Base-by-base conservation (phyloP, 148 eudicot species). In the Nepenthes gracilis region DNA sequence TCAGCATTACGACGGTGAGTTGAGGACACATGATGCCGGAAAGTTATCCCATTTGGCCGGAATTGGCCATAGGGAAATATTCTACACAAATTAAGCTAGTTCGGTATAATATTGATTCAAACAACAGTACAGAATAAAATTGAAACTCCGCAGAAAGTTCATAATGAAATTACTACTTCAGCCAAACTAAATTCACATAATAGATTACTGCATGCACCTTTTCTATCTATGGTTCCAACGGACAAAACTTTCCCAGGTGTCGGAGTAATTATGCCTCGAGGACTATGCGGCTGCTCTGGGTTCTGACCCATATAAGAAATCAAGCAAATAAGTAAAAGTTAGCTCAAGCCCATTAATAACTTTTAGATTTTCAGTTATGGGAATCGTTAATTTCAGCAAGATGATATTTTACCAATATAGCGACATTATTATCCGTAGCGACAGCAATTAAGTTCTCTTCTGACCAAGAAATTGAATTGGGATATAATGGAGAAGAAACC, bases 391-490 rank as follows among this genome's bases (percentile, higher is more conserved):
- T 15, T 13, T 9, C 35, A 2, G n/a, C 13, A 32, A 32, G 32
- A 35, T 33, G 43, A 36, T 12, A 33, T 33, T 32, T 59, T 77
- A 90, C 97, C 83, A 91, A 66, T n/a, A 91, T 91, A 43, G 91
- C 76, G 38, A 91, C 88, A 49, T 80, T 63, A 51, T 75, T 83
- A 37, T 84, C 86, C 10, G 83, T 73, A 0, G 97, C 93, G 13
- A 88, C 88, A 10, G 97, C 97, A 14, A 91, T 67, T 60, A 91
- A 56, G 56, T 91, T 91, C 51, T 91, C 93, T 23, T 83, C 78
- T 12, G 97, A 91, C 97, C 97, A 91, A 1, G 83, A 87, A 45
- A 91, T 74, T 48, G 96, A 75, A 60, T 73, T 83, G 6, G 96
- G 93, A 57, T 76, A 80, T 37, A 73, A 69, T 15, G 88, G 87